phyloP scores from a whole-genome alignment of 768 basidiomycete species.

The Candolleomyces efflorescens region DNA sequence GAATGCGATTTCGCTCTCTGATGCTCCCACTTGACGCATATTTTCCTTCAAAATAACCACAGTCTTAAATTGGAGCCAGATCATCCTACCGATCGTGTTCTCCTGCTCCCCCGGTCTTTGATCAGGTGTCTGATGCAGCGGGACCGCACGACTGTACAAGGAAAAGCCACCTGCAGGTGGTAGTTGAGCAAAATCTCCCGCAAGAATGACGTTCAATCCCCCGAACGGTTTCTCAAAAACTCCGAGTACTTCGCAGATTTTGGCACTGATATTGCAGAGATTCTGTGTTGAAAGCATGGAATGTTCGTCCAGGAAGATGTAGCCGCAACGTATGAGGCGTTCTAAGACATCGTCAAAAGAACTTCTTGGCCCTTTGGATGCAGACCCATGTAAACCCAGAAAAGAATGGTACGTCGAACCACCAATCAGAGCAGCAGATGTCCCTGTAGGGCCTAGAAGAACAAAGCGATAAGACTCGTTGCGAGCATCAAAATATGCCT shows the following conservation, averaged over 20 bases:
- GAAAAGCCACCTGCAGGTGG: slow-evolving; percentile 18
- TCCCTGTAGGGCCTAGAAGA: neutral
- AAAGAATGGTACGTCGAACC: slow-evolving; percentile 5
- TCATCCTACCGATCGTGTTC: slow-evolving; percentile 21
- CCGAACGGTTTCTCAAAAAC: slow-evolving; percentile 23
- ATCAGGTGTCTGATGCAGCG: neutral
- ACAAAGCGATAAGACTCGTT: neutral
- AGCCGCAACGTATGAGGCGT: slow-evolving; percentile 22
- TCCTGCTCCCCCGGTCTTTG: slow-evolving; percentile 12
- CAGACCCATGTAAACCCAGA: neutral
- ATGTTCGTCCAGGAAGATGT: slow-evolving; percentile 39
- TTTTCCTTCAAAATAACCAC: slow-evolving; percentile 31
- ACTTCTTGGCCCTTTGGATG: no score
- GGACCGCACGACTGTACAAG: neutral
- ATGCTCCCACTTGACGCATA: slow-evolving; percentile 26
- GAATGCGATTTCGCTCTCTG: slow-evolving; percentile 20
- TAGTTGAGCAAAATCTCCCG: slow-evolving; percentile 43
- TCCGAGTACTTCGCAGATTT: slow-evolving; percentile 16
- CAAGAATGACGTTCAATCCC: slow-evolving; percentile 39
- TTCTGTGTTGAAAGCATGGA: slow-evolving; percentile 34
- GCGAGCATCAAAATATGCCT: neutral
- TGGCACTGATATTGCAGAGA: slow-evolving; percentile 22
- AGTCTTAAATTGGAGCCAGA: slow-evolving; percentile 30
- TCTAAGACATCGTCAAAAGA: neutral
- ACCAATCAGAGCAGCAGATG: slow-evolving; percentile 2